A percentile compares a stretch with the other conserved stretches of the same genome.
Evolutionary conservation across 345 rosid species (phyloP).

Genomic region (Conringia planisiliqua): DNA sequence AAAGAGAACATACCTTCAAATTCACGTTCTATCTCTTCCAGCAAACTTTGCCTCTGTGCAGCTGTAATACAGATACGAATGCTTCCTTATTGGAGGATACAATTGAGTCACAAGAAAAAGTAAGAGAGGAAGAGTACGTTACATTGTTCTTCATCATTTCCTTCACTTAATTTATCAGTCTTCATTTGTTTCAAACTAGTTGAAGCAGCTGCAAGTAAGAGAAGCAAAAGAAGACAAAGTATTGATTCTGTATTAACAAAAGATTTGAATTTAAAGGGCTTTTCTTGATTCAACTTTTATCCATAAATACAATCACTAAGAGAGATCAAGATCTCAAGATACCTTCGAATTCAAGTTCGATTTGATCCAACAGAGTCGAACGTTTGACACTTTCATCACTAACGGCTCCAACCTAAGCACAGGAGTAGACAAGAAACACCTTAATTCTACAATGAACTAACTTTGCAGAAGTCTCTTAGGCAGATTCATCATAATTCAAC

Average conservation of each 20-base stretch:
- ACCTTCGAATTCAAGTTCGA: slow-evolving; percentile 30
- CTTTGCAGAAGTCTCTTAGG: not conserved
- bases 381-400: slow-evolving; percentile 3
- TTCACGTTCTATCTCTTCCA: slow-evolving; percentile 29
- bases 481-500: not conserved
- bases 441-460: not conserved
- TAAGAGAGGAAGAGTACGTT: not conserved
- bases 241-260: no score
- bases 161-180: not conserved
- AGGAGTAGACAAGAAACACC: not conserved
- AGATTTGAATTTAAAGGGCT: no score
- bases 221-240: not conserved
- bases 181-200: slow-evolving; percentile 13
- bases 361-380: slow-evolving; percentile 18
- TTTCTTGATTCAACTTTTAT: not conserved
- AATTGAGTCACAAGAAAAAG: not conserved
- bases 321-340: slow-evolving; percentile 19
- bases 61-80: slow-evolving; percentile 19
- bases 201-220: slow-evolving; percentile 25
- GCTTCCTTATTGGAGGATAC: not conserved
- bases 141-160: slow-evolving; percentile 20
- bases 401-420: slow-evolving; percentile 7
- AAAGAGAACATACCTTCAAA: slow-evolving; percentile 19
- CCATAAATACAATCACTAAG: not conserved
- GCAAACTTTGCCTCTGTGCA: slow-evolving; percentile 14